Percentiles rank a stretch among this genome's conserved stretches.
Evolutionary conservation across 2,329 filamentous ascomycete species (phyloP).

Genomic region (Scytalidium lignicola): DNA sequence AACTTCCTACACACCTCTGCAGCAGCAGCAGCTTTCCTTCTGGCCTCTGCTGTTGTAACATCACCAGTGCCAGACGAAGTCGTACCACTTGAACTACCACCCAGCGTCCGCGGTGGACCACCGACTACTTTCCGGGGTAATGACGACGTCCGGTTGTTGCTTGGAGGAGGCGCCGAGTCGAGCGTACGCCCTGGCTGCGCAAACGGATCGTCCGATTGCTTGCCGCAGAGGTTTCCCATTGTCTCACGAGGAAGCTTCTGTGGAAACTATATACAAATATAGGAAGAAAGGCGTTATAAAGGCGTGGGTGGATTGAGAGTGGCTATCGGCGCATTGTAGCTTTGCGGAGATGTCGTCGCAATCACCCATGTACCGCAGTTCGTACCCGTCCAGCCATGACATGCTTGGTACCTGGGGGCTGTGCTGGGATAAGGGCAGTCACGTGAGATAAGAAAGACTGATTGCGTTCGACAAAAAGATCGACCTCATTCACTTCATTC

Average conservation of each 20-base stretch:
- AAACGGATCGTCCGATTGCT: conserved; percentile 65
- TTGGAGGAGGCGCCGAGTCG: conserved; percentile 46
- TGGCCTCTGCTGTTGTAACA: conserved; percentile 49
- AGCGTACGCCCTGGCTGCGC: conserved; percentile 67
- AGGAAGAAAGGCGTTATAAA: background rate
- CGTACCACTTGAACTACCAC: conserved; percentile 36
- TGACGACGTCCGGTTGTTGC: conserved; percentile 40
- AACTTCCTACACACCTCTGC: conserved; percentile 63
- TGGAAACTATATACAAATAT: background rate
- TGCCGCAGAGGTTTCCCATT: conserved; percentile 89
- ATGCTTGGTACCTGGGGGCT: too few relatives aligned
- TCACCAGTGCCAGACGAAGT: conserved; percentile 37
- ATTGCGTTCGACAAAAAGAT: too few relatives aligned
- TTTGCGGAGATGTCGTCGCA: background rate
- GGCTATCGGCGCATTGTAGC: background rate
- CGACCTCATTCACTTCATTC: too few relatives aligned
- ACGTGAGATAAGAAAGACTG: too few relatives aligned
- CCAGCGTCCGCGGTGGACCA: conserved; percentile 59
- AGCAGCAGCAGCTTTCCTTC: conserved; percentile 69
- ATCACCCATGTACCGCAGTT: background rate
- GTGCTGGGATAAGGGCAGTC: too few relatives aligned
- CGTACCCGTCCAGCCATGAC: too few relatives aligned
- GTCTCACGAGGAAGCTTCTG: conserved; percentile 9
- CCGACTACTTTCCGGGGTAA: conserved; percentile 48
- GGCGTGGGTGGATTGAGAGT: conserved; percentile 1